phyloP scores from a whole-genome alignment of 2,329 filamentous ascomycete species.

The Pleomassaria siparia region DNA sequence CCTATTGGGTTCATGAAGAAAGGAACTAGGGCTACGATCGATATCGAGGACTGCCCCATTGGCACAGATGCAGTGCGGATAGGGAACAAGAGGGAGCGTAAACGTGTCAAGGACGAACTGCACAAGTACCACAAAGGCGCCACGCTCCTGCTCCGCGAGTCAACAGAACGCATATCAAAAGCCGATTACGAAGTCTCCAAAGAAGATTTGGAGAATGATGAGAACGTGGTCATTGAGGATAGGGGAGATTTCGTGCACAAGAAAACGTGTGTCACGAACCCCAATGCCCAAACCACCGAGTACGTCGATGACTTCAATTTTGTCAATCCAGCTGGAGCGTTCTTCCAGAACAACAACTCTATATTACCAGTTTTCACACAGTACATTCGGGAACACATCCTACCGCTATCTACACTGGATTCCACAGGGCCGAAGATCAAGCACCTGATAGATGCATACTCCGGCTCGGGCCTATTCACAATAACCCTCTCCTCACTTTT shows the following conservation, averaged over 20 bases:
- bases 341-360: constrained; percentile 99
- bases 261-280: constrained; percentile 87
- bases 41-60: constrained; percentile 97
- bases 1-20: constrained; percentile 90
- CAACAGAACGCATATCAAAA: constrained; percentile 68
- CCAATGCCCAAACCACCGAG: constrained; percentile 79
- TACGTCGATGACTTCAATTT: constrained; percentile 85
- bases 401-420: constrained; percentile 49
- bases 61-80: constrained; percentile 81
- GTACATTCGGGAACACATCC: constrained; percentile 80
- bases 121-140: constrained; percentile 76
- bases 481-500: constrained; percentile 87
- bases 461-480: constrained; percentile 94
- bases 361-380: constrained; percentile 85
- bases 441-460: constrained; percentile 97
- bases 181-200: constrained; percentile 20
- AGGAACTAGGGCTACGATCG: constrained; percentile 75
- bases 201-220: constrained; percentile 25
- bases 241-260: constrained; percentile 67
- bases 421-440: constrained; percentile 54
- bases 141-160: constrained; percentile 86
- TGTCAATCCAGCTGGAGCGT: constrained; percentile 86
- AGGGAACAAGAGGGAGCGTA: constrained; percentile 78
- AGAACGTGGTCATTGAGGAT: constrained; percentile 54
- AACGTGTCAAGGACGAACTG: constrained; percentile 70